Evolutionary conservation across 176 grass and related monocot genomes (phyloP).

Genomic region (Poa pratensis): DNA sequence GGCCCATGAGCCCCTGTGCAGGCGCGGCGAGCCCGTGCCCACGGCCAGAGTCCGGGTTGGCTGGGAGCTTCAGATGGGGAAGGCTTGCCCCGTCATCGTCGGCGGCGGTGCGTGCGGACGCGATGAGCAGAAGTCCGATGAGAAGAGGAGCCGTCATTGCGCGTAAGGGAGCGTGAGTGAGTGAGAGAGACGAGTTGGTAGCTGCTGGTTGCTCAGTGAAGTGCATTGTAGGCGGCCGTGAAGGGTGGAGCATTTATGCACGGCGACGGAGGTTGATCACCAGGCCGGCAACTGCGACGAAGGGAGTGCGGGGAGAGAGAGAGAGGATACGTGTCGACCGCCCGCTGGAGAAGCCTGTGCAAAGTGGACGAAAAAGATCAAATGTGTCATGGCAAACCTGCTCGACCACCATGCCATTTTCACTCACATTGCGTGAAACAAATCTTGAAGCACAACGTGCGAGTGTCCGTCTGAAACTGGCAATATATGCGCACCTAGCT

Average conservation of each 20-base stretch:
- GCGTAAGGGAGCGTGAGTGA: neutral
- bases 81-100: neutral
- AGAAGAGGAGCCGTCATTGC: neutral
- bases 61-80: neutral
- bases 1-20: neutral
- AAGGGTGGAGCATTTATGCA: neutral
- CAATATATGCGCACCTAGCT: no score
- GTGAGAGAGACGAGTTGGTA: neutral
- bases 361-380: no score
- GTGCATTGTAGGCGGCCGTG: neutral
- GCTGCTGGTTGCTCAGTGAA: neutral
- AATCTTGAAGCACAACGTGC: neutral
- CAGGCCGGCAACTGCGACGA: neutral
- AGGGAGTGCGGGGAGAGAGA: neutral
- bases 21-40: neutral
- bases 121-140: neutral
- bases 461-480: no score
- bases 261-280: neutral
- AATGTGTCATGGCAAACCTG: no score
- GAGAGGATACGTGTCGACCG: no score
- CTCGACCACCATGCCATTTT: no score
- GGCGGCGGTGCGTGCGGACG: neutral
- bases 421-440: neutral
- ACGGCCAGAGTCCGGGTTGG: neutral
- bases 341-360: no score